phyloP scores from a whole-genome alignment of 176 grass and related monocot species.

The Eremochloa ophiuroides region DNA sequence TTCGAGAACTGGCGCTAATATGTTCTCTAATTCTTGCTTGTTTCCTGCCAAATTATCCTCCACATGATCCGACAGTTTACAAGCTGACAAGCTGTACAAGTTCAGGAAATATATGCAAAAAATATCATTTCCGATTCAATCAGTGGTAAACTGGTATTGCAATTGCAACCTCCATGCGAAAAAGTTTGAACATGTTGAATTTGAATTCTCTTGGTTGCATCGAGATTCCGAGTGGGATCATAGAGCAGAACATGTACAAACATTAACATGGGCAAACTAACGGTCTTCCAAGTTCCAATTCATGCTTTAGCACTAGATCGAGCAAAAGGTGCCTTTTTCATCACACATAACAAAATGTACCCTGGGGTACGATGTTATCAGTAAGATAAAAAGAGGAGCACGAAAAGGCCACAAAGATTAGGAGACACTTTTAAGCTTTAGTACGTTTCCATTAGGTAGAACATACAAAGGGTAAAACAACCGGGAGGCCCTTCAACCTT shows the following conservation, averaged over 20 bases:
- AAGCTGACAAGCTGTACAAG: not conserved
- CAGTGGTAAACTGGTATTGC: not conserved
- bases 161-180: not conserved
- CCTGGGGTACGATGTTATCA: not conserved
- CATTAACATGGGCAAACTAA: not conserved
- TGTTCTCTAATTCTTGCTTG: slow-evolving; percentile 22
- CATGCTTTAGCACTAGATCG: not conserved
- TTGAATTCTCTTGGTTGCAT: not conserved
- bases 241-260: not conserved
- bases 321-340: not conserved
- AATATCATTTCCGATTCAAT: not conserved
- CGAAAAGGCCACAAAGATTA: not conserved
- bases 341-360: not conserved
- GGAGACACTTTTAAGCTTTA: not conserved
- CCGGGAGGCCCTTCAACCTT: not conserved
- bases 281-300: not conserved
- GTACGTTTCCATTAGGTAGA: slow-evolving; percentile 7
- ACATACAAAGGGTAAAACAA: not conserved
- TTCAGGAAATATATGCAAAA: not conserved
- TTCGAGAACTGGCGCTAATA: slow-evolving; percentile 26
- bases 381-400: not conserved
- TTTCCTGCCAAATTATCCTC: slow-evolving; percentile 19
- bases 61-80: not conserved
- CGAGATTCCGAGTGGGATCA: not conserved
- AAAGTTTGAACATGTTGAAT: not conserved